These are phyloP conservation scores for Stephania cephalantha DNA, from an alignment of 164 flowering plant genomes.

Conservation along the genomic window DNA sequence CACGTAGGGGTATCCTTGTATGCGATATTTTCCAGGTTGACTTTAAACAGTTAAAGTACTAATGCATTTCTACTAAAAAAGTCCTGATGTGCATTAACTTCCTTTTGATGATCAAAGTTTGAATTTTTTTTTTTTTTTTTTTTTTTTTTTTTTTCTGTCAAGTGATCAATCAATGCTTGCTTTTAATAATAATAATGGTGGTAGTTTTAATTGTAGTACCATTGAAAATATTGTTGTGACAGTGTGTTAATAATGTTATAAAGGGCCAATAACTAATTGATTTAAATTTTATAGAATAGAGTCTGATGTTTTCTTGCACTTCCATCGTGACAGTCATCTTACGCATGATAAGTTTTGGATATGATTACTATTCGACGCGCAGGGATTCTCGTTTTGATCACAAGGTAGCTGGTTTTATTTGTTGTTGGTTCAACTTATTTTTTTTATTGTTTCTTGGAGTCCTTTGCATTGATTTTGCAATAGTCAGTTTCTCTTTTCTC, in stretches of 20 bases:
- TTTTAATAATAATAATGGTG: too few relatives aligned
- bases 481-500: background rate
- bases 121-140: too few relatives aligned
- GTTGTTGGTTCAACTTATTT: background rate
- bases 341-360: conserved; percentile 98
- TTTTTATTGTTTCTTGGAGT: background rate
- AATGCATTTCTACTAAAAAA: background rate
- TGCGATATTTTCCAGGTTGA: too few relatives aligned
- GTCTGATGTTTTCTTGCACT: conserved; percentile 2
- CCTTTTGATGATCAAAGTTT: too few relatives aligned
- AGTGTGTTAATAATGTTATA: background rate
- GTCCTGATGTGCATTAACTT: background rate
- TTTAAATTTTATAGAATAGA: background rate
- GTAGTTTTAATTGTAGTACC: background rate
- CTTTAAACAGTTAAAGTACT: too few relatives aligned
- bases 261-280: background rate
- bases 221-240: background rate
- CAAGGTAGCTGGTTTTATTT: conserved; percentile 40
- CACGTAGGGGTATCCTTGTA: too few relatives aligned
- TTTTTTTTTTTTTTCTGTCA: too few relatives aligned
- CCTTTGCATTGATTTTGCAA: background rate
- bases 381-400: conserved; percentile 50
- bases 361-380: conserved; percentile 78
- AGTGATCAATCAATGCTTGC: too few relatives aligned
- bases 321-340: conserved; percentile 51